Conservation (phyloP, 441 rosid species). For the Manihot esculenta region DNA sequence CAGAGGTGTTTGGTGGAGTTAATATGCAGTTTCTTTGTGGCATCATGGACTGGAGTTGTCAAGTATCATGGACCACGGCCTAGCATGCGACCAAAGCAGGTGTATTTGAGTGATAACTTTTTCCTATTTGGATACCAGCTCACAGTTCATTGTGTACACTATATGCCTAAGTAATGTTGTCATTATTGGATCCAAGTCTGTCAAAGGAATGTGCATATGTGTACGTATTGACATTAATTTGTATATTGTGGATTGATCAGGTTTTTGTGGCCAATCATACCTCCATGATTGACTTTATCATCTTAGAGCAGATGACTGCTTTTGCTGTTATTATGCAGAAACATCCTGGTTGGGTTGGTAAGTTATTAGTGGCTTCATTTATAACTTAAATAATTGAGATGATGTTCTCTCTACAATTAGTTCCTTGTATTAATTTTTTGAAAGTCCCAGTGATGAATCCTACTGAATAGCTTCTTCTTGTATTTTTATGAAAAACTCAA, state of each 20-base stretch:
- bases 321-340: constrained; percentile 99
- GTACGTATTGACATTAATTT: constrained; percentile 42
- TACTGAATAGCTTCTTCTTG: background rate
- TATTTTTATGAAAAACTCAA: background rate
- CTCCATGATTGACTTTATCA: constrained; percentile 95
- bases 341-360: constrained; percentile 99
- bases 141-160: background rate
- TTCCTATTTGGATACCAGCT: constrained; percentile 8
- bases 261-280: constrained; percentile 98
- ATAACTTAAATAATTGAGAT: background rate
- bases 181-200: background rate
- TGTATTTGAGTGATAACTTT: constrained; percentile 21
- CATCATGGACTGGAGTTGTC: constrained; percentile 98
- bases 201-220: background rate
- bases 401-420: background rate
- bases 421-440: background rate
- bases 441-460: background rate
- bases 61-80: constrained; percentile 97
- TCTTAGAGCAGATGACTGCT: constrained; percentile 94
- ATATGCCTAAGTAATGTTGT: background rate
- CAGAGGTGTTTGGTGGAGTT: constrained; percentile 96
- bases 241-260: constrained; percentile 61
- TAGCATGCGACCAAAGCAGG: constrained; percentile 97
- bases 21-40: constrained; percentile 97
- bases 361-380: constrained; percentile 31